Percentiles rank a stretch among this genome's conserved stretches.
Conservation (phyloP, 2,329 filamentous ascomycete genomes). For the Boeremia exigua region DNA sequence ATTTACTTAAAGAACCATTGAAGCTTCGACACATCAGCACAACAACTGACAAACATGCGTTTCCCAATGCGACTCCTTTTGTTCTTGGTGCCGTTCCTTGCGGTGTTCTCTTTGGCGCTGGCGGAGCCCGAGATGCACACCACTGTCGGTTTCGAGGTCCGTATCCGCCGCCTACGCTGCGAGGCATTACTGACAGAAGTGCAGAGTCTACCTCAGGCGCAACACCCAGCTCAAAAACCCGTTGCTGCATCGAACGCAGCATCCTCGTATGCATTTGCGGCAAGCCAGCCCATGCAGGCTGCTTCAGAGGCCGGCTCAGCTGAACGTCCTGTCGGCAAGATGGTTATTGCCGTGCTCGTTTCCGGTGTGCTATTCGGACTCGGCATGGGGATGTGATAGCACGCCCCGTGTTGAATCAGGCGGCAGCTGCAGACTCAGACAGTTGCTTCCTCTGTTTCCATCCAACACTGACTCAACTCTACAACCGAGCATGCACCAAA, state of each 20-base stretch:
- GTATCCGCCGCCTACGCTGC: neutral
- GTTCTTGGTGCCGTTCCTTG: neutral
- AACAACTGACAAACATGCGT: neutral
- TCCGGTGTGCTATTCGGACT: conserved; percentile 14
- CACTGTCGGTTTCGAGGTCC: neutral
- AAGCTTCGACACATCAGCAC: neutral
- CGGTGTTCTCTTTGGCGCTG: conserved; percentile 2
- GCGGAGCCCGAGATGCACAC: conserved; percentile 2
- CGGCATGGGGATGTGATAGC: conserved; percentile 15
- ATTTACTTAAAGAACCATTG: neutral
- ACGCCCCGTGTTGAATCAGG: neutral
- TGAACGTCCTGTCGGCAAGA: conserved; percentile 13
- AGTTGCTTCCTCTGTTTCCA: neutral
- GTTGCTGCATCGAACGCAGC: neutral
- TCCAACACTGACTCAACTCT: no score
- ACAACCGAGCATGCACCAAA: neutral
- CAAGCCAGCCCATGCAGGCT: conserved; percentile 7
- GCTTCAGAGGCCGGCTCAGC: conserved; percentile 14
- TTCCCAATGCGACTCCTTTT: neutral
- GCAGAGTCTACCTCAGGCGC: neutral
- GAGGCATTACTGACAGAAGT: neutral
- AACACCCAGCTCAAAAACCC: neutral
- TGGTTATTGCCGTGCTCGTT: conserved; percentile 3
- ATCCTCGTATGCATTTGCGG: neutral
- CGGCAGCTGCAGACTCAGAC: neutral